Conservation (phyloP, 2,329 filamentous ascomycete species). For the Pseudocercospora musae region DNA sequence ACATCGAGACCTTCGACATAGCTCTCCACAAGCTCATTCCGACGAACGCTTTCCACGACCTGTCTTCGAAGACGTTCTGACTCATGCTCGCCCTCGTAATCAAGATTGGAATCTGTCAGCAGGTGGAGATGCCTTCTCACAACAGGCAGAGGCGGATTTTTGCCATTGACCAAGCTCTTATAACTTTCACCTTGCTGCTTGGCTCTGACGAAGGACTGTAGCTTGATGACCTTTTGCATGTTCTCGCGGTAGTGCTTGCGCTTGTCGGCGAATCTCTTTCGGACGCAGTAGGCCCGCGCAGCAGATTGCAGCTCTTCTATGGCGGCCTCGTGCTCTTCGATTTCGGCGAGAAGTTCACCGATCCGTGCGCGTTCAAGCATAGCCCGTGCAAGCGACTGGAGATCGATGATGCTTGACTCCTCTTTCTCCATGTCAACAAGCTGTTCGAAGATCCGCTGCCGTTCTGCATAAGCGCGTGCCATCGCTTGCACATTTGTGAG, state of each 20-base stretch:
- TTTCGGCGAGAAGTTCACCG: constrained; percentile 68
- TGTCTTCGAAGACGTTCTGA: constrained; percentile 93
- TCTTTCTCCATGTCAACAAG: constrained; percentile 69
- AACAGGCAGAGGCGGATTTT: constrained; percentile 93
- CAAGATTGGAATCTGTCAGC: constrained; percentile 96
- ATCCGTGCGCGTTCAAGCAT: constrained; percentile 74
- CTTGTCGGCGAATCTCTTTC: constrained; percentile 76
- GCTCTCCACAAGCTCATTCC: constrained; percentile 95
- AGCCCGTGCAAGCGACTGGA: constrained; percentile 75
- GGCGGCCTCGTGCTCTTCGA: constrained; percentile 78
- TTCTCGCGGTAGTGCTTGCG: constrained; percentile 87
- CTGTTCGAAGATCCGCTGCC: constrained; percentile 59
- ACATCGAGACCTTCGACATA: constrained; percentile 98
- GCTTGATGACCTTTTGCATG: constrained; percentile 98
- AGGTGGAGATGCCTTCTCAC: constrained; percentile 98
- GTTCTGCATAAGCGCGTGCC: constrained; percentile 62
- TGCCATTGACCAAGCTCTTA: constrained; percentile 91
- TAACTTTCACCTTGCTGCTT: constrained; percentile 97
- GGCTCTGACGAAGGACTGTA: constrained; percentile 92
- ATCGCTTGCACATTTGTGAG: constrained; percentile 65
- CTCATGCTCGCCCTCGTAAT: constrained; percentile 98
- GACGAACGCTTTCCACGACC: constrained; percentile 92
- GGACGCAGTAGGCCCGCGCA: constrained; percentile 69
- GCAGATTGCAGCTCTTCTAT: constrained; percentile 72
- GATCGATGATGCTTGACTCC: constrained; percentile 61